A percentile compares a stretch with the other conserved stretches of the same genome.
These are phyloP conservation scores for Globisporangium solare DNA, from an alignment of 352 stramenopile species.

Conservation along the genomic window DNA sequence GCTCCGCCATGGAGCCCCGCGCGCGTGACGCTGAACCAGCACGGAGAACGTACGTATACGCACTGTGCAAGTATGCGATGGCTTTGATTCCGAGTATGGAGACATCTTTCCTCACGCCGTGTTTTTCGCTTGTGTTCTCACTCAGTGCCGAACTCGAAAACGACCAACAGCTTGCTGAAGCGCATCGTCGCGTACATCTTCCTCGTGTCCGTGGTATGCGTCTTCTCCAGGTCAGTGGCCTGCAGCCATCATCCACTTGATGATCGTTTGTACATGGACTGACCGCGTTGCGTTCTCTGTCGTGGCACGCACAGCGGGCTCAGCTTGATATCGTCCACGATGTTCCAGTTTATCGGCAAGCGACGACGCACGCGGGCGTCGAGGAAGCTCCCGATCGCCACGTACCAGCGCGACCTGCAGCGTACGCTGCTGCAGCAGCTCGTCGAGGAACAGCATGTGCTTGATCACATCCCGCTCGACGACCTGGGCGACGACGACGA, in stretches of 20 bases:
- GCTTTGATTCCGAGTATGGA: background rate
- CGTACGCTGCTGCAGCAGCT: constrained; percentile 38
- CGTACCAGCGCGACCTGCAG: constrained; percentile 52
- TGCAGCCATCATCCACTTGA: background rate
- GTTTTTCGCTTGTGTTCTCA: constrained; percentile 1
- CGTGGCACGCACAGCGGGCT: constrained; percentile 27
- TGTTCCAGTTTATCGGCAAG: constrained; percentile 63
- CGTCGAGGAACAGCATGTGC: constrained; percentile 36
- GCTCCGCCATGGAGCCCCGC: constrained; percentile 52
- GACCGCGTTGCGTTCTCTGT: background rate
- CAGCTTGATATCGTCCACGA: constrained; percentile 57
- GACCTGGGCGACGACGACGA: constrained; percentile 12
- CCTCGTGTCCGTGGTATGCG: constrained; percentile 71
- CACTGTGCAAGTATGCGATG: background rate
- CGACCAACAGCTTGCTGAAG: constrained; percentile 59
- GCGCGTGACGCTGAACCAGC: constrained; percentile 45
- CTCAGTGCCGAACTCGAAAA: constrained; percentile 47
- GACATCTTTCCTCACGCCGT: background rate
- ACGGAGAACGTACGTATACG: constrained; percentile 64
- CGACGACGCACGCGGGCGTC: constrained; percentile 45
- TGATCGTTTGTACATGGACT: background rate
- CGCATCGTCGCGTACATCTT: constrained; percentile 72
- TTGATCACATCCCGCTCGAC: constrained; percentile 42
- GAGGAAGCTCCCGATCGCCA: constrained; percentile 50
- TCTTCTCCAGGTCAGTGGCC: constrained; percentile 46